Evolutionary conservation across 768 basidiomycete species (phyloP).

Genomic region (Trametes cinnabarina): DNA sequence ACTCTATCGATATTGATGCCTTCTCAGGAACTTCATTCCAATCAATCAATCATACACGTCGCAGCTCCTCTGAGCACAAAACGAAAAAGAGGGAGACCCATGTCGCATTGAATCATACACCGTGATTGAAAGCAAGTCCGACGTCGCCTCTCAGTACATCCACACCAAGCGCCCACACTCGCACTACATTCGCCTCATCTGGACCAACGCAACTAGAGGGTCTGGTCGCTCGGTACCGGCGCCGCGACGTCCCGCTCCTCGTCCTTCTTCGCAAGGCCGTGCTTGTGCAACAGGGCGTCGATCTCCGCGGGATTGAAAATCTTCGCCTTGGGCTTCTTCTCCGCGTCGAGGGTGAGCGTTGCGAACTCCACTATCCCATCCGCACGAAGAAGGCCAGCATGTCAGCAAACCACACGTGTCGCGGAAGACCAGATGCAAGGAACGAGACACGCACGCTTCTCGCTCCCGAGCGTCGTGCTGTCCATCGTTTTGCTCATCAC

Average conservation of each 20-base stretch:
- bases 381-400: neutral
- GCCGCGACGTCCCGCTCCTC: slow-evolving; percentile 80
- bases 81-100: neutral
- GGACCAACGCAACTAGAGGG: slow-evolving; percentile 4
- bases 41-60: too few species aligned
- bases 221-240: slow-evolving; percentile 1
- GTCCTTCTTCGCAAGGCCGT: slow-evolving; percentile 85
- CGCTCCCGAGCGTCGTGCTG: slow-evolving; percentile 91
- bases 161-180: neutral
- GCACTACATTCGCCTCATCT: neutral
- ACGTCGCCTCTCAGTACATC: neutral
- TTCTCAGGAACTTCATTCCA: too few species aligned
- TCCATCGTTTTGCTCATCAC: slow-evolving; percentile 99
- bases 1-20: too few species aligned
- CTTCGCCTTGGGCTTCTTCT: slow-evolving; percentile 80
- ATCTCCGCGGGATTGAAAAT: slow-evolving; percentile 90
- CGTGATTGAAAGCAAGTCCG: slow-evolving; percentile 14
- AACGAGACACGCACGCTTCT: slow-evolving; percentile 70
- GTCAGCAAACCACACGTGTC: neutral
- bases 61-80: too few species aligned
- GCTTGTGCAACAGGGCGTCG: slow-evolving; percentile 73
- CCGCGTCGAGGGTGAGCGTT: slow-evolving; percentile 81
- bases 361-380: slow-evolving; percentile 84
- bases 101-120: slow-evolving; percentile 15
- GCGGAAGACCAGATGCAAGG: neutral